Conservation (phyloP, 2,329 filamentous ascomycete species). For the Hymenotorrendiella dingleyae region DNA sequence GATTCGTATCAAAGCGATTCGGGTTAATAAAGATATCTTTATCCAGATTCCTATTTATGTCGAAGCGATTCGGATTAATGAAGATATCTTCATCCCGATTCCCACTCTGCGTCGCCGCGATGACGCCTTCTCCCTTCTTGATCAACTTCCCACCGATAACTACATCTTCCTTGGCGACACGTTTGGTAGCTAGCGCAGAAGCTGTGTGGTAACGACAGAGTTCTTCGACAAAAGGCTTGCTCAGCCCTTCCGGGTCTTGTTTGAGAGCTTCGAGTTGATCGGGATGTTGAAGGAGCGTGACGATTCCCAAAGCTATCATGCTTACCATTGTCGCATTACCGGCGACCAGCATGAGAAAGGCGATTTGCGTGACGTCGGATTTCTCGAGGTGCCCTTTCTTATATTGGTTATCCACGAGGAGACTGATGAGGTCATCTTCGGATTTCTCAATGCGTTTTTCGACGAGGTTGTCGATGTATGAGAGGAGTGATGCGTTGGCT, state of each 20-base stretch:
- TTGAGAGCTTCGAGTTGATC: slow-evolving; percentile 38
- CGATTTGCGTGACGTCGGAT: slow-evolving; percentile 36
- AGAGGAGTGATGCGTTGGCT: slow-evolving; percentile 41
- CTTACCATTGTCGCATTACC: slow-evolving; percentile 48
- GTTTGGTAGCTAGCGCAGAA: slow-evolving; percentile 41
- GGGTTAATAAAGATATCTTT: slow-evolving; percentile 37
- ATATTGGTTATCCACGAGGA: slow-evolving; percentile 27
- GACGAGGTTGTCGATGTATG: slow-evolving; percentile 40
- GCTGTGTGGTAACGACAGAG: slow-evolving; percentile 43
- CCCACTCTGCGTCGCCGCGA: slow-evolving; percentile 41
- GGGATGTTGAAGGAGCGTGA: slow-evolving; percentile 39
- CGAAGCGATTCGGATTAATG: slow-evolving; percentile 36
- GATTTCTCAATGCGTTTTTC: slow-evolving; percentile 36
- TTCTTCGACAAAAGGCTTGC: slow-evolving; percentile 39
- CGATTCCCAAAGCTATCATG: slow-evolving; percentile 43
- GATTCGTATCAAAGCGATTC: slow-evolving; percentile 37
- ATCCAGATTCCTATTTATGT: slow-evolving; percentile 40
- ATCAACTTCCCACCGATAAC: slow-evolving; percentile 36
- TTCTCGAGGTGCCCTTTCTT: slow-evolving; percentile 29
- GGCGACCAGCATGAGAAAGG: slow-evolving; percentile 44
- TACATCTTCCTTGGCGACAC: slow-evolving; percentile 43
- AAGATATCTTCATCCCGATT: slow-evolving; percentile 43
- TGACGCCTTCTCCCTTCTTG: slow-evolving; percentile 40
- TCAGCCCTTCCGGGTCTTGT: slow-evolving; percentile 27
- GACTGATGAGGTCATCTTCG: slow-evolving; percentile 41